Evolutionary conservation across 1,284 basidiomycete genomes (phyloP).

Genomic region (Sporisorium graminicola): DNA sequence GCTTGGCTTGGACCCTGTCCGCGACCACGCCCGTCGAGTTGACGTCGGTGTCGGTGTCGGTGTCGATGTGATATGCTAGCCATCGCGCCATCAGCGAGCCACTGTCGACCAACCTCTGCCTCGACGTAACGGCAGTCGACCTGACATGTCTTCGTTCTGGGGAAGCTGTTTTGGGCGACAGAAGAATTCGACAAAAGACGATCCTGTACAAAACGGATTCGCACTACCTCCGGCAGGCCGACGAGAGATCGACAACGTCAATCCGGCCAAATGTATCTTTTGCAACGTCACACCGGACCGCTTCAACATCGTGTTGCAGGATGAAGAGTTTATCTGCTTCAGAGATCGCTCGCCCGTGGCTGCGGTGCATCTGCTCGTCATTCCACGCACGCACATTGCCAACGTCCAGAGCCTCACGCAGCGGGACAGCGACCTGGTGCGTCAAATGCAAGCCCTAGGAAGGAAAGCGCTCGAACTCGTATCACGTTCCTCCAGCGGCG

Average conservation of each 20-base stretch:
- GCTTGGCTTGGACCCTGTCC: constrained; percentile 12
- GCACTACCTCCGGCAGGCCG: constrained; percentile 15
- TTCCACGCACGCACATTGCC: constrained; percentile 75
- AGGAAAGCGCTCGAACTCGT: constrained; percentile 72
- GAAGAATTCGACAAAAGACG: neutral
- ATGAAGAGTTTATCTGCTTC: constrained; percentile 77
- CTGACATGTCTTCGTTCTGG: constrained; percentile 32
- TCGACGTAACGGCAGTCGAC: neutral
- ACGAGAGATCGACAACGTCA: constrained; percentile 31
- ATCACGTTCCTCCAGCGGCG: constrained; percentile 15
- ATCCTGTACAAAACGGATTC: neutral
- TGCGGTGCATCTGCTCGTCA: constrained; percentile 76
- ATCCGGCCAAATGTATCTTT: constrained; percentile 73
- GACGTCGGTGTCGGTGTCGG: neutral
- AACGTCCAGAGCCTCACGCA: constrained; percentile 72
- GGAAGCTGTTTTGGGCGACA: constrained; percentile 30
- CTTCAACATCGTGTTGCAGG: constrained; percentile 77
- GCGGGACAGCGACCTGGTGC: constrained; percentile 70
- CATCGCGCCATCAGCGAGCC: neutral
- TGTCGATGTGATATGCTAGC: neutral
- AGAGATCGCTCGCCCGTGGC: constrained; percentile 77
- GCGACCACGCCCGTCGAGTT: neutral
- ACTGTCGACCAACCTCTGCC: neutral
- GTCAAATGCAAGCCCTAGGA: constrained; percentile 77
- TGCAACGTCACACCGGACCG: constrained; percentile 74